Evolutionary conservation across 1,139 yeast species (phyloP), one percentile per base, ranked within the genome.

Genomic region (Suhomyces terraborum): DNA sequence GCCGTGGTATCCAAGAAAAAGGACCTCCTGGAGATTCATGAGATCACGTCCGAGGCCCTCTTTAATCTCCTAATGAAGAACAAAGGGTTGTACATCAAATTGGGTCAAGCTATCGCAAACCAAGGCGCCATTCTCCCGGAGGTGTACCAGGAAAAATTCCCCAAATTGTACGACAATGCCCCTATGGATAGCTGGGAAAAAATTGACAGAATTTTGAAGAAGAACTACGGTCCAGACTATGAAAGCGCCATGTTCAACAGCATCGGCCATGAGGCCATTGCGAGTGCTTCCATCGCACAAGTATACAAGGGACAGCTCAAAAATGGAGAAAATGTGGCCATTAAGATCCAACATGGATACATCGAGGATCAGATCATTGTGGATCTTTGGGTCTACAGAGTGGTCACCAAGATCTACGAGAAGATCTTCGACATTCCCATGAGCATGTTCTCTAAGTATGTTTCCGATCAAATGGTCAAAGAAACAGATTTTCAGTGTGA

Each of bases 51-150:
- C 3, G 76, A 78, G 34, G 61, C 79, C 35, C 59, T 86, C 28
- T 71, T 77, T 49, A 60, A 75, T 32, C 61, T 85, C 52, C 58
- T 86, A 43, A 62, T 67, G 46, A 59, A 61, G 4, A 86, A 86
- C 55, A 82, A 81, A 54, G 94, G 95, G 0, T 67, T 86, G 14
- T 86, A 83, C 56, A 82, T 86, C 54, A 86, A 86, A 59, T 61
- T 84, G 51, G 91, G 91, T 28, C 91, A 84, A 64, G 83, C 86
- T 27, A 75, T 84, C 30, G 89, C 89, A 13, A 78, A 84, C 53
- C 89, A 84, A 53, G 84, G 86, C 1, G 65, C 74, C 10, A 67
- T 83, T 47, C 79, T 86, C 53, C 95, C 95, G 1, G 59, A 68
- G 23, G 83, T 78, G 17, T 83, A 66, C 55, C 85, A 80, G 49